phyloP scores from a whole-genome alignment of 2,329 filamentous ascomycete genomes.

The Fusarium coffeatum region DNA sequence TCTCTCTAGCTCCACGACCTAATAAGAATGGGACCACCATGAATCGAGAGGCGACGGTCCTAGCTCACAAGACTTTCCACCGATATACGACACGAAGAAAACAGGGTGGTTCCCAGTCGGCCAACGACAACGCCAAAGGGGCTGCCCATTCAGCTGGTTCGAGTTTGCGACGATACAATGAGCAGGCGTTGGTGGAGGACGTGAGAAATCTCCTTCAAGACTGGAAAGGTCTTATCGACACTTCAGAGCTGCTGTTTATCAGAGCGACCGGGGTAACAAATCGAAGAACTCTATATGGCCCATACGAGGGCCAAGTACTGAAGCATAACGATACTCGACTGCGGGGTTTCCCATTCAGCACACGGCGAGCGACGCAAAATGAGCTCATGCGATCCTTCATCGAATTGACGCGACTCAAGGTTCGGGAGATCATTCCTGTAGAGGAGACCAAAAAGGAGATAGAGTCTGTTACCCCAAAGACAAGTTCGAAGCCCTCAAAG shows the following conservation, averaged over 20 bases:
- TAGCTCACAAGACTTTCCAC: constrained; percentile 98
- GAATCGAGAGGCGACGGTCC: constrained; percentile 85
- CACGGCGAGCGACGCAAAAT: constrained; percentile 88
- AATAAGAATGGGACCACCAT: constrained; percentile 76
- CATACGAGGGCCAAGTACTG: constrained; percentile 89
- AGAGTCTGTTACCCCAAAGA: constrained; percentile 53
- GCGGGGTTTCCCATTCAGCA: constrained; percentile 92
- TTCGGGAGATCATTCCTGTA: constrained; percentile 79
- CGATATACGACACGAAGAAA: constrained; percentile 96
- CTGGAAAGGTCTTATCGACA: constrained; percentile 89
- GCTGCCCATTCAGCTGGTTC: constrained; percentile 94
- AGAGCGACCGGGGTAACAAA: constrained; percentile 90
- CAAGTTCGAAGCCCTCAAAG: constrained; percentile 63
- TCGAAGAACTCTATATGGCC: constrained; percentile 86
- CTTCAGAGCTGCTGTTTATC: constrained; percentile 86
- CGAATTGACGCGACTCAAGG: constrained; percentile 90
- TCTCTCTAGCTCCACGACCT: constrained; percentile 84
- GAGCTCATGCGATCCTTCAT: constrained; percentile 96
- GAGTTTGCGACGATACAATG: constrained; percentile 90
- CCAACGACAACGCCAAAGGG: constrained; percentile 94
- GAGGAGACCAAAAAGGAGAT: constrained; percentile 61
- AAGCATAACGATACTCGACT: constrained; percentile 81
- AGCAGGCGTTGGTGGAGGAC: constrained; percentile 89
- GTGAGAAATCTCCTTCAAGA: constrained; percentile 82
- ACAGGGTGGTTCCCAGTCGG: constrained; percentile 93